Base-by-base conservation (phyloP, 306 rosid species). In the Dalbergia oliveri region DNA sequence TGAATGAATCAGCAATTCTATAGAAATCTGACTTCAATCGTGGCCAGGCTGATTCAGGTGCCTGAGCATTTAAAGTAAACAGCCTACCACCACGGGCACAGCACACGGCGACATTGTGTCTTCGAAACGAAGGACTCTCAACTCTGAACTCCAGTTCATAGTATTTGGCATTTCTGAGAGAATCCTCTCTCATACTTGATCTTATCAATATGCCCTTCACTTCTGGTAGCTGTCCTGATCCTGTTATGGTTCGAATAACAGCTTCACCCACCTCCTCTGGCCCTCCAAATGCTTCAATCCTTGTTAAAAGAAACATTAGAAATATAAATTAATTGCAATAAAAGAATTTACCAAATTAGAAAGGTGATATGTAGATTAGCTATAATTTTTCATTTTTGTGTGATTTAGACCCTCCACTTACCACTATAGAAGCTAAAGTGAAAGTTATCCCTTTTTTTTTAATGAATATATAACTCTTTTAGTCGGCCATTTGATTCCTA, bases 231-330 rank as follows among this genome's bases (percentile, higher is more conserved):
- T 87, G 89, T 64, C 91, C 72, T 3, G 94, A 85, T 69, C 90
- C 93, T 39, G 97, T 82, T 37, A 93, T 87, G 49, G 86, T 89
- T 59, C 85, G 81, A 74, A 93, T 64, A 72, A 91, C 84, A 4
- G 97, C 90, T 84, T 96, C 90, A 26, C 99, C 98, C 35, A 91
- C 98, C 85, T 93, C 99, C 47, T 88, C 75, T 23, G 99, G 86
- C 14, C 91, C 91, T 80, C 99, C 99, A 87, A 93, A 89, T 68
- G 91, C 94, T 75, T 88, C 99, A 84, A 89, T 96, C 88, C 99
- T 90, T 57, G 18, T 33, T n/a, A 77, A 11, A 77, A 15, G 9
- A 9, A 23, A 69, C 63, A 18, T 49, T 11, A 18, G 56, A 57
- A 69, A 73, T 10, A 66, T 9, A 9, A n/a, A 5, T 57, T 39